Evolutionary conservation across 2,329 filamentous ascomycete genomes (phyloP), one percentile per base, ranked within the genome.

Genomic region (Aspergillus sp.): DNA sequence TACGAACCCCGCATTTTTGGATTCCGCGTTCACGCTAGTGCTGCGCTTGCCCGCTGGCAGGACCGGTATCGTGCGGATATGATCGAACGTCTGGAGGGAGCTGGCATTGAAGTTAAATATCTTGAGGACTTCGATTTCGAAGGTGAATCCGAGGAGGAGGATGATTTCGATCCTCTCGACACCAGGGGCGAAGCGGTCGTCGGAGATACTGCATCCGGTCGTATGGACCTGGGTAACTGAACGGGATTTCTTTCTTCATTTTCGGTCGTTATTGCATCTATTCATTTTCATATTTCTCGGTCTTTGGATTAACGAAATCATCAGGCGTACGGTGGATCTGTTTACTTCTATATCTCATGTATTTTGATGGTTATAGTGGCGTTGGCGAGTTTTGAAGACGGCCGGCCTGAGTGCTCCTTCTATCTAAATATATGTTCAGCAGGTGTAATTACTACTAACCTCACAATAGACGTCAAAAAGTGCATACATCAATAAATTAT

Each of bases 1-100:
- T 96, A 97, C 71, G 81, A 91, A 48, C 93, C 93, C 20, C 83
- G 87, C 49, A 86, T 95, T 51, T 98, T 93, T 68, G 93, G 93
- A 30, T 98, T 98, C 78, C 89, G 88, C 63, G 90, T 98, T 5
- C 93, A 98, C 71, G 88, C 90, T 4, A 81, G 86, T 13, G 91
- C 93, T 0, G 85, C 91, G 3, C 75, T 98, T 57, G 83, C 90
- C 57, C 82, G 93, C 60, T 98, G 93, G 93, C 93, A 98, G 72
- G 84, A 88, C 63, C 78, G 77, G 41, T 82, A 87, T 65, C 79
- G 90, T 51, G 85, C 91, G 47, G 83, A 90, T 42, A 89, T 95
- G 85, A 84, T 89, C 60, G 78, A 82, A 46, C 78, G 90, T 38
- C 75, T 98, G 54, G 77, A 85, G 57, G 82, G 84, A 52, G 69